These are phyloP conservation scores for Lavandula angustifolia DNA, from an alignment of 257 asterid species.

Conservation along the genomic window DNA sequence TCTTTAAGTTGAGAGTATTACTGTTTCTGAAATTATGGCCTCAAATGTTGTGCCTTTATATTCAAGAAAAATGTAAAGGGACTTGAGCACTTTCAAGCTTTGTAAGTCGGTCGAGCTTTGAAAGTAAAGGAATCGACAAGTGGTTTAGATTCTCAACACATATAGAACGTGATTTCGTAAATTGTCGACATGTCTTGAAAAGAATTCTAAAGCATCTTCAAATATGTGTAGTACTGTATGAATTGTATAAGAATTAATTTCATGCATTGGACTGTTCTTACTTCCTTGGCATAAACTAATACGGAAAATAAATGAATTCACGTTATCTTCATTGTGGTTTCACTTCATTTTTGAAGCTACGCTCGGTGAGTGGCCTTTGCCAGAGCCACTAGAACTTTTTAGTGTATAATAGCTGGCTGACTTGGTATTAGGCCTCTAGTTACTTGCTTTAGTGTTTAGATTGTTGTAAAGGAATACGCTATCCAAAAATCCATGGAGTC, in stretches of 20 bases:
- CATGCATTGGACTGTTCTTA: not conserved
- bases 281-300: not conserved
- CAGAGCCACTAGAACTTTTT: too few relatives aligned
- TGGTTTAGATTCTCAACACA: slow-evolving; percentile 9
- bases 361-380: not conserved
- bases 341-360: not conserved
- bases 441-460: not conserved
- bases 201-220: slow-evolving; percentile 1
- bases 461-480: not conserved
- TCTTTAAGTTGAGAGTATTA: not conserved
- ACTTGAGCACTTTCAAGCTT: slow-evolving; percentile 14
- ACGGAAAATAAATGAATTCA: not conserved
- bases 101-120: not conserved
- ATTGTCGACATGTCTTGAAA: not conserved
- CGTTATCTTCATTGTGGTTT: slow-evolving; percentile 3
- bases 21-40: not conserved
- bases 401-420: not conserved
- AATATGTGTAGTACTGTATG: slow-evolving; percentile 16
- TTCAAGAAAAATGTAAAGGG: not conserved
- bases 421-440: not conserved
- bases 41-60: not conserved
- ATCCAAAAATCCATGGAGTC: slow-evolving; percentile 1
- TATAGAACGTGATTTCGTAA: slow-evolving; percentile 16
- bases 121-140: too few relatives aligned
- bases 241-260: slow-evolving; percentile 22